Base-by-base conservation (phyloP, 73 alveolate species). In the Tetrahymena borealis region DNA sequence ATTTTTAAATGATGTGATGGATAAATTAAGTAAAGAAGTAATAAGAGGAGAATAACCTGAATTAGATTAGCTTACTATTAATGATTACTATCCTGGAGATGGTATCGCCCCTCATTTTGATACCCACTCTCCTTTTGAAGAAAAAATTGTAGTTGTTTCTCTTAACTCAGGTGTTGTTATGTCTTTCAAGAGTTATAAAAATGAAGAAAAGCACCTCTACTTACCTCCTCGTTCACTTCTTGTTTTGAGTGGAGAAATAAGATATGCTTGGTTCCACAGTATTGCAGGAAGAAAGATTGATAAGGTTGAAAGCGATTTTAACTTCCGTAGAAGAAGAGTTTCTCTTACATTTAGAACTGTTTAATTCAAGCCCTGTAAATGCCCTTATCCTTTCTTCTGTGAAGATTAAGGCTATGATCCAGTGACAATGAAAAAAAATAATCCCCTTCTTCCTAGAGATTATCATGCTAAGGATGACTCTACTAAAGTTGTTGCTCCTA, bases 71-170 rank as follows among this genome's bases (percentile, higher is more conserved):
- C 91, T 95, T 20, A 96, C 99, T 4, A 78, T 96, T 11, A 96
- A 96, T 90, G 97, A 95, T 90, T 96, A 96, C 78, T 40, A 79
- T 35, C 99, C 99, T 33, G 99, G 99, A n/a, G 94, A 95, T 92
- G 99, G 99, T 36, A 96, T 96, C 37, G 98, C 99, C 28, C 99
- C 99, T 85, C 99, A 96, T 78, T 94, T 96, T 13, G 99, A 97
- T 79, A 96, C 97, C 11, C 99, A 97, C 91, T 96, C 99, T 36
- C 99, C 99, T 13, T 97, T 97, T 78, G 97, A 97, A 85, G 98
- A 97, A 43, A 94, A 94, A 39, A 95, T 97, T 90, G 95, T 90
- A 1, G n/a, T 96, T 0, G 85, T 97, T 20, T 91, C 96, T 91
- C 91, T 97, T 38, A 90, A 94, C 39, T 90, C 97, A 37, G 98